A percentile compares a stretch with the other conserved stretches of the same genome.
Evolutionary conservation across 768 basidiomycete genomes (phyloP).

Genomic region (Udeniomyces megalosporus): DNA sequence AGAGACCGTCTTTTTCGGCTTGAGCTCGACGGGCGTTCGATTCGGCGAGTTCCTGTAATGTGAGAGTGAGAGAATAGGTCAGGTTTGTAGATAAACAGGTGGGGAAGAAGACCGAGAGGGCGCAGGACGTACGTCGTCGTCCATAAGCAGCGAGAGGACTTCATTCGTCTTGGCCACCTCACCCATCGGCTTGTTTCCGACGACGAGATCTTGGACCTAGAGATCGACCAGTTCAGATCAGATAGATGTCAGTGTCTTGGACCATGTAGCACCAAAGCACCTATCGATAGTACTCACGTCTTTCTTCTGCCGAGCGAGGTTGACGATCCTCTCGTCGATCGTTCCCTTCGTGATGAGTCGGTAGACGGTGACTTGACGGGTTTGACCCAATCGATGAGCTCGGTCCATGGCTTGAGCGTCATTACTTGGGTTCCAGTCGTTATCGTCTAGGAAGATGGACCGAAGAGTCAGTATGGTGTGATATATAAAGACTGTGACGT

Average conservation of each 20-base stretch:
- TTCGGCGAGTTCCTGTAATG: constrained; percentile 6
- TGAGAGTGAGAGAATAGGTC: not conserved
- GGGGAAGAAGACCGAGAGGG: not conserved
- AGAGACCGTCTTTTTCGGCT: constrained; percentile 4
- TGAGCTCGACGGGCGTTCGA: constrained; percentile 5
- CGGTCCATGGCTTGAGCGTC: constrained; percentile 98
- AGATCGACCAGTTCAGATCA: constrained; percentile 2
- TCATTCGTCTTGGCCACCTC: constrained; percentile 78
- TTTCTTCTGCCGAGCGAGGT: constrained; percentile 50
- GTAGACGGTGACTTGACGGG: constrained; percentile 92
- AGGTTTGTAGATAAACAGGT: not conserved
- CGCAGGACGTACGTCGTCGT: constrained; percentile 48
- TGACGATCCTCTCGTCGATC: constrained; percentile 77
- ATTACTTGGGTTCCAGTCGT: constrained; percentile 93
- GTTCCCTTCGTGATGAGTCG: constrained; percentile 73
- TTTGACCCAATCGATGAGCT: constrained; percentile 90
- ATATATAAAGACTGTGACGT: too few species aligned
- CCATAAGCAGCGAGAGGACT: constrained; percentile 83
- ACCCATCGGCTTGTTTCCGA: constrained; percentile 38
- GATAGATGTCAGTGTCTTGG: too few species aligned
- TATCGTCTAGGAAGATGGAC: too few species aligned
- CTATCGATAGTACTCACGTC: constrained; percentile 12
- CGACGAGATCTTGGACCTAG: constrained; percentile 98
- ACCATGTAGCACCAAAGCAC: too few species aligned
- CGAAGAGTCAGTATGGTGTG: too few species aligned